These are phyloP conservation scores for Phaffomyces thermotolerans DNA, from an alignment of 805 yeast species.

Conservation along the genomic window DNA sequence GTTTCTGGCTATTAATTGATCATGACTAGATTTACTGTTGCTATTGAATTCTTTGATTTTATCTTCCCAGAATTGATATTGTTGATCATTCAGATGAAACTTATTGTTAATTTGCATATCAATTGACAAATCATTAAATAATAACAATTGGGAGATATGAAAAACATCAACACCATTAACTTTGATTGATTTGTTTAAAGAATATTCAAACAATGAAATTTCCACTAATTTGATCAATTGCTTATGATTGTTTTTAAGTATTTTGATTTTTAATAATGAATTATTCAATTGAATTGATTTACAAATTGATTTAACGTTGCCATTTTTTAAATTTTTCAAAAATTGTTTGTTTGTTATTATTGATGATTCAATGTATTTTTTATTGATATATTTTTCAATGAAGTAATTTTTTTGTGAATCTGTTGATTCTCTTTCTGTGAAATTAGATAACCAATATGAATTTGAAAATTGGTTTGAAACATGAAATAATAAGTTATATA, in stretches of 20 bases:
- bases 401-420: constrained; percentile 13
- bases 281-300: constrained; percentile 38
- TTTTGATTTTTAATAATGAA: constrained; percentile 33
- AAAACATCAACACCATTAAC: constrained; percentile 28
- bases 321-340: too few species aligned
- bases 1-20: too few species aligned
- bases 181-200: constrained; percentile 39
- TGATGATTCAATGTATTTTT: too few species aligned
- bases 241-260: constrained; percentile 14
- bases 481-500: constrained; percentile 47
- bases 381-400: too few species aligned
- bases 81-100: constrained; percentile 37
- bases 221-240: constrained; percentile 9
- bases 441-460: constrained; percentile 44
- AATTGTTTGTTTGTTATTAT: too few species aligned
- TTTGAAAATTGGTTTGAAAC: constrained; percentile 52
- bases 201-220: constrained; percentile 39
- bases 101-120: constrained; percentile 30
- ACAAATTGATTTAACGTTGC: too few species aligned
- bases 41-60: not conserved
- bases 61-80: constrained; percentile 45
- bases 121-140: constrained; percentile 48
- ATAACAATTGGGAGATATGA: constrained; percentile 48
- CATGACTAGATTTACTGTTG: too few species aligned
- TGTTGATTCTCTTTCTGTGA: too few species aligned